Evolutionary conservation across 23 red algal species (phyloP).

Genomic region (Gracilaria vermiculophylla): DNA sequence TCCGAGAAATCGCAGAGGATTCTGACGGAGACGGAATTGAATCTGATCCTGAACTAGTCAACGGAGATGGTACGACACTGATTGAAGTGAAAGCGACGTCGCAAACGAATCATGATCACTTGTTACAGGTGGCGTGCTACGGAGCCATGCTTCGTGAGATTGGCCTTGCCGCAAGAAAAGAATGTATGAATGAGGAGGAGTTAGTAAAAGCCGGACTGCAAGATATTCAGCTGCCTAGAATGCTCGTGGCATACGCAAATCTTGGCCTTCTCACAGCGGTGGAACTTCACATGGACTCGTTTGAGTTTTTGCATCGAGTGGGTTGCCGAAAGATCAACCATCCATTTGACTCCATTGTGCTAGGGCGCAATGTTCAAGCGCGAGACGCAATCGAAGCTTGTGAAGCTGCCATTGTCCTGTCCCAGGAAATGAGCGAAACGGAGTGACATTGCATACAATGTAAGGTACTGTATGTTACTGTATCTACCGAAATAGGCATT

Average conservation of each 20-base stretch:
- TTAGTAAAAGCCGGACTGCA: not conserved
- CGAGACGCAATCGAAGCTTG: not conserved
- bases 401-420: not conserved
- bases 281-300: not conserved
- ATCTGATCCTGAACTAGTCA: not conserved
- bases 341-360: not conserved
- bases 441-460: no score
- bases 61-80: not conserved
- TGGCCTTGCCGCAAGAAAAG: not conserved
- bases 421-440: not conserved
- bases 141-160: not conserved
- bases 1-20: no score
- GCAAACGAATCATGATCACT: not conserved
- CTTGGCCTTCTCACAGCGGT: not conserved
- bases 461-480: no score
- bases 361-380: not conserved
- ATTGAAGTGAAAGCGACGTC: conserved; percentile 5
- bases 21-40: not conserved
- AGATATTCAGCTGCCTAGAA: not conserved
- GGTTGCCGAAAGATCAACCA: conserved; percentile 1
- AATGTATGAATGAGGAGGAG: not conserved
- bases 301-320: conserved; percentile 18
- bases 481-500: no score
- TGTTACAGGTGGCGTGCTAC: conserved; percentile 1
- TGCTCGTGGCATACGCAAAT: not conserved